Conservation (phyloP, 257 asterid species). For the Craterostigma plantagineum region DNA sequence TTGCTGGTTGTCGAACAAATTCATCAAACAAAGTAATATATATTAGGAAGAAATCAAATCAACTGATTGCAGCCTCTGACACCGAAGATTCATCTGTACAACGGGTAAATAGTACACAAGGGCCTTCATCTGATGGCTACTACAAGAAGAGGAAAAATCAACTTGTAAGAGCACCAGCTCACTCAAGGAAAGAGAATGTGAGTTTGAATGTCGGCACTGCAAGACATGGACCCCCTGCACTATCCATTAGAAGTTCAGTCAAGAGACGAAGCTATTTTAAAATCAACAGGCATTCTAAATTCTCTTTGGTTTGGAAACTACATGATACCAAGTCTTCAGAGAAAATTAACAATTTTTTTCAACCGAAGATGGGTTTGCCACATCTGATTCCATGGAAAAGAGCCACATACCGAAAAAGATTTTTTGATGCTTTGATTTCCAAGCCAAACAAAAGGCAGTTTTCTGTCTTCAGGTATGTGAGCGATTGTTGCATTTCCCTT, state of each 20-base stretch:
- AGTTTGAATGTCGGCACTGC: constrained; percentile 15
- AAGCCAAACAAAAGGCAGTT: constrained; percentile 17
- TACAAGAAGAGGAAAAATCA: constrained; percentile 72
- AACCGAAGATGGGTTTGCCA: constrained; percentile 34
- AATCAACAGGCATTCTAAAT: constrained; percentile 24
- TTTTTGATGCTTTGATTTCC: constrained; percentile 22
- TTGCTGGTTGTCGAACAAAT: constrained; percentile 23
- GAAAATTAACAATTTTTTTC: constrained; percentile 21
- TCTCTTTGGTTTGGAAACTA: constrained; percentile 65
- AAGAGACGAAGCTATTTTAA: constrained; percentile 16
- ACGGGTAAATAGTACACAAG: constrained; percentile 20
- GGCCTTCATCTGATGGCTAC: constrained; percentile 47
- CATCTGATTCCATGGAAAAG: constrained; percentile 52
- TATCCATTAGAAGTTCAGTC: constrained; percentile 22
- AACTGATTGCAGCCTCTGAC: constrained; percentile 60
- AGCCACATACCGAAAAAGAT: constrained; percentile 38
- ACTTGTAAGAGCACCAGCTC: constrained; percentile 55
- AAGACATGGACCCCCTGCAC: constrained; percentile 15
- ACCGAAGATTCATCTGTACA: constrained; percentile 14
- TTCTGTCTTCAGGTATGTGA: constrained; percentile 36
- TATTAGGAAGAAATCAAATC: constrained; percentile 61
- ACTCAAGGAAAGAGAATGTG: constrained; percentile 16
- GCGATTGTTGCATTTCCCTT: constrained; percentile 9
- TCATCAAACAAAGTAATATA: constrained; percentile 32
- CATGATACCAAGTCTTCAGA: constrained; percentile 28